phyloP scores from a whole-genome alignment of 805 yeast species.

The Osmozyma mogii region DNA sequence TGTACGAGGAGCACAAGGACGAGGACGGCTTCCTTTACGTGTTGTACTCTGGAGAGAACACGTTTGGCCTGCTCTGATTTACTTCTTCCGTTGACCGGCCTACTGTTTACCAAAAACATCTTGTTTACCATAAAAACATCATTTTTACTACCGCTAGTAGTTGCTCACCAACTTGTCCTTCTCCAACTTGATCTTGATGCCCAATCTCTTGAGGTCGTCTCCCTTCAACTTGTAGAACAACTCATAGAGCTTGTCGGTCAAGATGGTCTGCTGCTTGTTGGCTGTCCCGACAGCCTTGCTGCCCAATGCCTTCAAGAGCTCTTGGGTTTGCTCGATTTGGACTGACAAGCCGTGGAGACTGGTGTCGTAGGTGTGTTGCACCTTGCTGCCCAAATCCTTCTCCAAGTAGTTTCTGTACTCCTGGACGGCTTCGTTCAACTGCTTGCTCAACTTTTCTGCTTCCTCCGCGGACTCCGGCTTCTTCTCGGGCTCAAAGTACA shows the following conservation, averaged over 20 bases:
- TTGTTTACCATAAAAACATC: too few relatives aligned
- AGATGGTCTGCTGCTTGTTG: slow-evolving; percentile 1
- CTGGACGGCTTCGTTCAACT: neutral
- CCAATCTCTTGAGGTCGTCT: slow-evolving; percentile 3
- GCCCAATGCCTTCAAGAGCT: slow-evolving; percentile 6
- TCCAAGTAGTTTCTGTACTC: slow-evolving; percentile 1
- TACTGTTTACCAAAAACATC: too few relatives aligned
- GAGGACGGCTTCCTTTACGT: slow-evolving; percentile 96
- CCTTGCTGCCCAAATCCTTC: slow-evolving; percentile 1
- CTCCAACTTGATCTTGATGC: slow-evolving; percentile 8
- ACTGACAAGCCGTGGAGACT: slow-evolving; percentile 7
- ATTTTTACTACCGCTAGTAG: too few relatives aligned
- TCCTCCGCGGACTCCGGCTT: slow-evolving; percentile 1
- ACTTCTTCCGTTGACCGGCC: too few relatives aligned
- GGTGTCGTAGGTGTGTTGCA: slow-evolving; percentile 7
- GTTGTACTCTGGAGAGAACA: slow-evolving; percentile 94
- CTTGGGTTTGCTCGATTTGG: slow-evolving; percentile 4
- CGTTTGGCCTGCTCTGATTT: too few relatives aligned
- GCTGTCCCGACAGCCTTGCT: slow-evolving; percentile 1
- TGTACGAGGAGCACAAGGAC: slow-evolving; percentile 95
- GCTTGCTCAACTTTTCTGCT: neutral
- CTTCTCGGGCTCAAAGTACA: slow-evolving; percentile 1
- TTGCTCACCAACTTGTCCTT: slow-evolving; percentile 6
- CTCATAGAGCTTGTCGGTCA: slow-evolving; percentile 3
- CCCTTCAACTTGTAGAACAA: slow-evolving; percentile 4